phyloP scores from a whole-genome alignment of 108 stramenopile genomes.

The Cylindrotheca fusiformis region DNA sequence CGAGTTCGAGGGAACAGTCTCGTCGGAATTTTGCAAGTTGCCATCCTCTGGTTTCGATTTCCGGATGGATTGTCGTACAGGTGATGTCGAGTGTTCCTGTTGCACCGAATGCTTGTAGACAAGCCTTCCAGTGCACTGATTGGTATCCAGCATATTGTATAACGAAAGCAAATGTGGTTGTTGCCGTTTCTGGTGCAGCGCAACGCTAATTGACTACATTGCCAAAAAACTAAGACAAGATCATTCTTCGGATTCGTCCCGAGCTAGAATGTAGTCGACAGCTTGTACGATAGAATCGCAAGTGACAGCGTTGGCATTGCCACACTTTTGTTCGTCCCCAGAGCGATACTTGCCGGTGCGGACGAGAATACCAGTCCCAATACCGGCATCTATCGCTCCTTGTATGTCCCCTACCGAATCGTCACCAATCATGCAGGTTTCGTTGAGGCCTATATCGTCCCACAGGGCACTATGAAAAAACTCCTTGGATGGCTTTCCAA shows the following conservation, averaged over 20 bases:
- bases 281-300: slow-evolving; percentile 63
- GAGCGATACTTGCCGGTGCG: slow-evolving; percentile 61
- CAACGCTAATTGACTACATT: too few relatives aligned
- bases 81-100: neutral
- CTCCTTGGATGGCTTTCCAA: slow-evolving; percentile 62
- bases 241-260: neutral
- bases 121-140: too few relatives aligned
- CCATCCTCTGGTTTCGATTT: neutral
- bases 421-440: slow-evolving; percentile 64
- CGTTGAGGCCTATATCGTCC: slow-evolving; percentile 15
- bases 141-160: too few relatives aligned
- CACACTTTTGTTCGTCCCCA: slow-evolving; percentile 46
- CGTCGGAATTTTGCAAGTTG: slow-evolving; percentile 1
- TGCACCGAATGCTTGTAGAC: slow-evolving; percentile 6
- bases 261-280: slow-evolving; percentile 46
- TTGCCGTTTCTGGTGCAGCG: too few relatives aligned
- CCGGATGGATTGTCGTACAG: neutral
- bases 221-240: neutral
- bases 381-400: slow-evolving; percentile 53
- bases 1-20: slow-evolving; percentile 3
- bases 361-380: slow-evolving; percentile 57
- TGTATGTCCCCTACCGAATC: slow-evolving; percentile 57
- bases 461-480: slow-evolving; percentile 55
- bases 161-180: too few relatives aligned
- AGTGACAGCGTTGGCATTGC: slow-evolving; percentile 20